Conservation (phyloP, 495 filamentous ascomycete species). For the Hypoxylon fuscum region DNA sequence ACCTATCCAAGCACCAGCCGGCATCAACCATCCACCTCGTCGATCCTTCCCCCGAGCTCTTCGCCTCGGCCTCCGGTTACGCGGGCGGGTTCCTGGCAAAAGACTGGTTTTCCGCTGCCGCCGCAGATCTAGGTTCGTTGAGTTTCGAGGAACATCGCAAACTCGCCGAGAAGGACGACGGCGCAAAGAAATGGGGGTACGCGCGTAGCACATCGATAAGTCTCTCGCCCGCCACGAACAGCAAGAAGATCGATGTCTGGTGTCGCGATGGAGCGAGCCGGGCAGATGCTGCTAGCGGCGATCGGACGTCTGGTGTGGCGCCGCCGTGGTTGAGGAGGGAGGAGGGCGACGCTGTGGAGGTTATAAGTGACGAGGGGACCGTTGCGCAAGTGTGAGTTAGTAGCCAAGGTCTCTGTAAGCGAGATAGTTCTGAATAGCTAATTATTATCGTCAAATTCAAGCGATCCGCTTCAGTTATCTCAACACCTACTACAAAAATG, state of each 20-base stretch:
- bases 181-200: conserved; percentile 74
- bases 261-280: conserved; percentile 68
- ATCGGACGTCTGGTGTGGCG: conserved; percentile 19
- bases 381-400: conserved; percentile 70
- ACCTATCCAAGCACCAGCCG: conserved; percentile 66
- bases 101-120: conserved; percentile 71
- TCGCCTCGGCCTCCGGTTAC: conserved; percentile 76
- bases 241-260: conserved; percentile 67
- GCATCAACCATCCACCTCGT: conserved; percentile 71
- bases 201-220: conserved; percentile 69
- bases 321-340: conserved; percentile 69
- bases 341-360: conserved; percentile 62
- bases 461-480: conserved; percentile 66
- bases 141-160: conserved; percentile 74
- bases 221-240: conserved; percentile 44
- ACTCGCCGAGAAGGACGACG: conserved; percentile 68
- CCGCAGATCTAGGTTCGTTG: conserved; percentile 67
- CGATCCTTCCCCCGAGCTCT: conserved; percentile 70
- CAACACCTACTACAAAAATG: conserved; percentile 69
- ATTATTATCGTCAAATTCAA: conserved; percentile 5
- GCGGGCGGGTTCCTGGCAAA: conserved; percentile 78
- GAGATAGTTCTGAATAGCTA: background rate
- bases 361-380: conserved; percentile 68
- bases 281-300: conserved; percentile 62
- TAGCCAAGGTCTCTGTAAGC: background rate